phyloP scores from a whole-genome alignment of 2,329 filamentous ascomycete species.

The Ilyonectria sp. region DNA sequence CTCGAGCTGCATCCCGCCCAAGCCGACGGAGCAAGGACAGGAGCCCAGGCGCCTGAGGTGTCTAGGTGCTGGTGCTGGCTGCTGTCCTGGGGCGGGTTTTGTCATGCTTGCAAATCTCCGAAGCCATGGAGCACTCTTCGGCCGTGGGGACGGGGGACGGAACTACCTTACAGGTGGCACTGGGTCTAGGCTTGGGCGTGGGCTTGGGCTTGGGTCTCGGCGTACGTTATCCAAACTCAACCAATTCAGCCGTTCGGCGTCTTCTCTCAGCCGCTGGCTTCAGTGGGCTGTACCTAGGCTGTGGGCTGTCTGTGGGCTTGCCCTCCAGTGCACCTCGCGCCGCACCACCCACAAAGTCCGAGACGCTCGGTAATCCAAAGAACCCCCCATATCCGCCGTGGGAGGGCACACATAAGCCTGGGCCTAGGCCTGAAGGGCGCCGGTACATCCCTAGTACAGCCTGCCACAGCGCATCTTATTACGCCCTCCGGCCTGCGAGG shows the following conservation, averaged over 20 bases:
- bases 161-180: neutral
- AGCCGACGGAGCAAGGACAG: conserved; percentile 33
- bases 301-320: too few relatives aligned
- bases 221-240: conserved; percentile 1
- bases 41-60: too few relatives aligned
- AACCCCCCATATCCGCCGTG: neutral
- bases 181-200: neutral
- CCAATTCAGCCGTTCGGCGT: too few relatives aligned
- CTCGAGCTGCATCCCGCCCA: conserved; percentile 24
- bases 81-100: conserved; percentile 28
- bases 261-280: too few relatives aligned
- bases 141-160: conserved; percentile 17
- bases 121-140: conserved; percentile 25
- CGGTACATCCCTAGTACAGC: too few relatives aligned
- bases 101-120: conserved; percentile 50
- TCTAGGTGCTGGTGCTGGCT: neutral
- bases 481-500: neutral
- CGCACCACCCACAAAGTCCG: too few relatives aligned
- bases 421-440: too few relatives aligned
- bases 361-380: neutral
- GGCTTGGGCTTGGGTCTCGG: neutral
- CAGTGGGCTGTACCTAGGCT: too few relatives aligned
- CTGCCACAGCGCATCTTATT: too few relatives aligned
- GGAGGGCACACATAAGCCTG: too few relatives aligned
- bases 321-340: too few relatives aligned